Evolutionary conservation across 345 rosid species (phyloP), one percentile per base, ranked within the genome.

Genomic region (Eucalyptus camaldulensis): DNA sequence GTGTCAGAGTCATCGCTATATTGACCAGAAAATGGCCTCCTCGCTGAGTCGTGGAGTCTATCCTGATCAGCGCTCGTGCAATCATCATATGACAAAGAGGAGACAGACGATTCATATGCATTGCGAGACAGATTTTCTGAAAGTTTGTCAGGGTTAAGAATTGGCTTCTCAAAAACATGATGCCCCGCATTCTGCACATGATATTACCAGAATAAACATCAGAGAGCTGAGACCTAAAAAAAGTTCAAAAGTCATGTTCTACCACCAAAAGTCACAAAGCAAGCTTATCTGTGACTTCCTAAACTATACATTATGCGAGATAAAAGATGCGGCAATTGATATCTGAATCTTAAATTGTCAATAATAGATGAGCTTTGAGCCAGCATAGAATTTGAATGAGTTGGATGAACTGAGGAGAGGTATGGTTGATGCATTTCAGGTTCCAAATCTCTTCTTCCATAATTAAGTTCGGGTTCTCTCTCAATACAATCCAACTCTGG

Each of bases 1-100:
- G 94, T 93, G 88, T 97, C 99, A 88, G 99, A 97, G 91, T 95
- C 98, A 86, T 98, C 99, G 91, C 95, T 93, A 80, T 92, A 93
- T 69, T 94, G 94, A 87, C 95, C 95, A 69, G 72, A 53, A 5
- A 65, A 31, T 81, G 90, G 90, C 88, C 92, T 90, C 89, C 80
- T 88, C 37, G 89, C 92, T 86, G 93, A 88, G 88, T 91, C 89
- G 60, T 51, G 91, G 88, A 81, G 88, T 90, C 90, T 88, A 69
- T 76, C 88, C 44, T 86, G 88, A 88, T 90, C 88, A 29, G 89
- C 53, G 87, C 87, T 92, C 33, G 40, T 31, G 72, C 87, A 80
- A 50, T 92, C 94, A 80, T 94, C 95, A 88, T 37, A 90, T 44
- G 94, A 91, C 88, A 89, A 69, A 67, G 92, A 90, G 53, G 92